phyloP scores from a whole-genome alignment of 2,329 filamentous ascomycete genomes.

The Aurifilum marmelostoma region DNA sequence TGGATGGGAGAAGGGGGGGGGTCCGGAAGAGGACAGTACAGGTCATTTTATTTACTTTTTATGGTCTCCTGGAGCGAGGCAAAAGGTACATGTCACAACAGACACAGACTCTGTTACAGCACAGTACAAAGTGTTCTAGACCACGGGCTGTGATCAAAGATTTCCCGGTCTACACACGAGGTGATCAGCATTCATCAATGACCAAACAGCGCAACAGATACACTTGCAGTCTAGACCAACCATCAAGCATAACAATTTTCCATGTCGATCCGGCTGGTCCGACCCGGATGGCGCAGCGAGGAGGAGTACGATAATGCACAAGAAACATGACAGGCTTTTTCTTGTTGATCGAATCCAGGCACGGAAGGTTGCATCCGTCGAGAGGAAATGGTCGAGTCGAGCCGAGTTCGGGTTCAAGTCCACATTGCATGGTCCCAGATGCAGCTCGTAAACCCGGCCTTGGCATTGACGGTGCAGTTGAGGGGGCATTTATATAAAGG shows the following conservation, averaged over 20 bases:
- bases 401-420: neutral
- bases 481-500: neutral
- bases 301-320: neutral
- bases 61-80: too few relatives aligned
- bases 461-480: neutral
- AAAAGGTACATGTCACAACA: too few relatives aligned
- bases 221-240: too few relatives aligned
- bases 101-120: neutral
- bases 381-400: neutral
- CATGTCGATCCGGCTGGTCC: conserved; percentile 8
- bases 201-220: too few relatives aligned
- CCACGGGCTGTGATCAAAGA: neutral
- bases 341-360: neutral
- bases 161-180: neutral
- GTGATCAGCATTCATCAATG: neutral
- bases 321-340: neutral
- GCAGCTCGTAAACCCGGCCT: neutral
- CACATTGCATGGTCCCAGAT: neutral
- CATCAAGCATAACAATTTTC: too few relatives aligned
- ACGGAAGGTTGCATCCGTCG: conserved; percentile 8
- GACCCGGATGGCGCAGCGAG: neutral
- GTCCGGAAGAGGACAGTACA: too few relatives aligned
- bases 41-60: too few relatives aligned
- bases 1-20: too few relatives aligned
- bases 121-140: neutral